Conservation (phyloP, 2,329 filamentous ascomycete genomes). For the Penicillium sclerotiorum region DNA sequence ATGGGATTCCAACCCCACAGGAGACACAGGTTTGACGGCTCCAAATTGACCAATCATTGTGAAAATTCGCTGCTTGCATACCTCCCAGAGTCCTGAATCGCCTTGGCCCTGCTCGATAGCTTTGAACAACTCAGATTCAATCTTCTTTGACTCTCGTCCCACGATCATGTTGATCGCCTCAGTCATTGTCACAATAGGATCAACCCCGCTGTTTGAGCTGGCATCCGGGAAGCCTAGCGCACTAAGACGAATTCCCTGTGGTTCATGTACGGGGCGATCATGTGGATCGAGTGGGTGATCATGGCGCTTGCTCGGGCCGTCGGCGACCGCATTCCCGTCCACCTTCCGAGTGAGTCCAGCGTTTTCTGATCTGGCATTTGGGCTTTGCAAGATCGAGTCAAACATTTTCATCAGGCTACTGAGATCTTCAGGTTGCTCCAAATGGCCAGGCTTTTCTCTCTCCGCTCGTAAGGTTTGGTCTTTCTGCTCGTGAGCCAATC, state of each 20-base stretch:
- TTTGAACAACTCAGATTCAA: constrained; percentile 33
- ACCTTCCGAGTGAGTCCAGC: no score
- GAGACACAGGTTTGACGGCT: constrained; percentile 2
- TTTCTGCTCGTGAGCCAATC: neutral
- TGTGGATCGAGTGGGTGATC: neutral
- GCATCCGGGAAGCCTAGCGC: constrained; percentile 21
- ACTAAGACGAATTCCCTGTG: constrained; percentile 11
- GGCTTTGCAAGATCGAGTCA: no score
- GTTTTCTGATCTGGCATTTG: no score
- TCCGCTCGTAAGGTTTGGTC: neutral
- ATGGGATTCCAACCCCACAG: no score
- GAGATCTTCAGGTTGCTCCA: no score
- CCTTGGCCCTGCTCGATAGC: constrained; percentile 31
- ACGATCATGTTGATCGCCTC: constrained; percentile 31
- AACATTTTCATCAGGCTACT: no score
- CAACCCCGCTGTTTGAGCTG: constrained; percentile 8
- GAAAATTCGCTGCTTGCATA: constrained; percentile 46
- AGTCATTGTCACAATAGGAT: constrained; percentile 19
- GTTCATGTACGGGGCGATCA: constrained; percentile 2
- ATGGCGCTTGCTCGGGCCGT: neutral
- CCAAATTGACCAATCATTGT: constrained; percentile 36
- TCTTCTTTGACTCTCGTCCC: constrained; percentile 33
- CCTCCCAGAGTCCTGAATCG: constrained; percentile 42
- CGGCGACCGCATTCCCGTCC: no score
- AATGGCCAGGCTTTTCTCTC: neutral